Percentiles rank a stretch among this genome's conserved stretches.
These are phyloP conservation scores for Hypomyces rosellus DNA, from an alignment of 2,329 filamentous ascomycete genomes.

Conservation along the genomic window DNA sequence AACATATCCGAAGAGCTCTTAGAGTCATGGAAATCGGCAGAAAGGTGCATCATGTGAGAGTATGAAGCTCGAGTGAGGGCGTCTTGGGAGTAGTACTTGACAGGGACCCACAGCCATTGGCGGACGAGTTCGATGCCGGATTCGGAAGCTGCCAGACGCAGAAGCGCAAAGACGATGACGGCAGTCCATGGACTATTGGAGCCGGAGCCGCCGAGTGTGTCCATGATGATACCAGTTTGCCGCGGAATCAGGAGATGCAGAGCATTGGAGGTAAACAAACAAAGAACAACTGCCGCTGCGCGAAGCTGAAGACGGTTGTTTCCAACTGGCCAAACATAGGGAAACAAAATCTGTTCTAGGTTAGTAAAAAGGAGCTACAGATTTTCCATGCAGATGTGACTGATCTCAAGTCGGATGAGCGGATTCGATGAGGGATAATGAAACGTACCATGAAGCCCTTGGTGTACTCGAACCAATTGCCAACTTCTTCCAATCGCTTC, in stretches of 20 bases:
- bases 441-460: constrained; percentile 58
- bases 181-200: constrained; percentile 46
- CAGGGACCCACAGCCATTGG: constrained; percentile 51
- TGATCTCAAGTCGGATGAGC: neutral
- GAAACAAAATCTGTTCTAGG: constrained; percentile 58
- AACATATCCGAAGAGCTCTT: constrained; percentile 54
- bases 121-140: constrained; percentile 48
- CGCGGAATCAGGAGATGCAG: constrained; percentile 74
- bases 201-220: constrained; percentile 52
- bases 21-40: constrained; percentile 55
- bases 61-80: constrained; percentile 49
- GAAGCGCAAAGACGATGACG: constrained; percentile 43
- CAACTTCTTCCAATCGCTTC: constrained; percentile 65
- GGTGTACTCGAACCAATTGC: constrained; percentile 70
- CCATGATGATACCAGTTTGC: constrained; percentile 72
- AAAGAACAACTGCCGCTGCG: constrained; percentile 58
- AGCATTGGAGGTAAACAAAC: constrained; percentile 63
- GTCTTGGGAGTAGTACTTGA: constrained; percentile 51
- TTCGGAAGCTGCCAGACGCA: constrained; percentile 48
- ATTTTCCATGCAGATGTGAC: neutral
- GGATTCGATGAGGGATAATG: no score
- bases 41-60: constrained; percentile 54
- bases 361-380: neutral
- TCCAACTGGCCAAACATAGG: constrained; percentile 70
- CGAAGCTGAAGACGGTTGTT: constrained; percentile 61